Conservation (phyloP, 148 eudicot genomes). For the Vaccinium darrowii region DNA sequence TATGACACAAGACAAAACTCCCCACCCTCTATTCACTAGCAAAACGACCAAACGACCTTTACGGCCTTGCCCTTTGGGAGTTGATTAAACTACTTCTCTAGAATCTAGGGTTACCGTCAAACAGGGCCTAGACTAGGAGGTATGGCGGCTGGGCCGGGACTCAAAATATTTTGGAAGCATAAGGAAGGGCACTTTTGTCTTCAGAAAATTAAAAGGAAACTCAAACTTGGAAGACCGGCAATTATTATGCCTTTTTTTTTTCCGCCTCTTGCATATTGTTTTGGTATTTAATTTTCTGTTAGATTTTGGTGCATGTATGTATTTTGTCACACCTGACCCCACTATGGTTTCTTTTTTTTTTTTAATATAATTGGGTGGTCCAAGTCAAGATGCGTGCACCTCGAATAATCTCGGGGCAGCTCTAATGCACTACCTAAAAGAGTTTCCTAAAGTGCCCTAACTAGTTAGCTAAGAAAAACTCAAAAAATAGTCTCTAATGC, state of each 20-base stretch:
- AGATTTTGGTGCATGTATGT: neutral
- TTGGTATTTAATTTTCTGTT: slow-evolving; percentile 14
- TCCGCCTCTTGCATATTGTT: neutral
- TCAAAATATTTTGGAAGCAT: neutral
- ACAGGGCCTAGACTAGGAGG: too few relatives aligned
- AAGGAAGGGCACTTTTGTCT: slow-evolving; percentile 13
- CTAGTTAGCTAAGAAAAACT: too few relatives aligned
- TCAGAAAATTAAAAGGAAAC: too few relatives aligned
- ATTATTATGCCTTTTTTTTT: neutral
- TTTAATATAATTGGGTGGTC: too few relatives aligned
- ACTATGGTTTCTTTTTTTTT: neutral
- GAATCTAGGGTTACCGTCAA: neutral
- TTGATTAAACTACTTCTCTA: neutral
- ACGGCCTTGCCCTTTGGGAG: neutral
- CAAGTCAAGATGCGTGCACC: too few relatives aligned
- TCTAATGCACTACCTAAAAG: too few relatives aligned
- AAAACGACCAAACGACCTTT: neutral
- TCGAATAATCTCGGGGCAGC: too few relatives aligned
- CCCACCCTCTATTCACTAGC: neutral
- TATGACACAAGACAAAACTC: neutral
- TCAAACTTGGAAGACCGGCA: neutral
- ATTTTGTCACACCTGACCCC: slow-evolving; percentile 4
- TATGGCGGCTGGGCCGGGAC: neutral
- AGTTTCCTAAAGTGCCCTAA: too few relatives aligned
- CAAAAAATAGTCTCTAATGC: too few relatives aligned